Percentiles rank a stretch among this genome's conserved stretches.
phyloP scores from a whole-genome alignment of 805 yeast genomes.

The Diddensiella caesifluorescens region DNA sequence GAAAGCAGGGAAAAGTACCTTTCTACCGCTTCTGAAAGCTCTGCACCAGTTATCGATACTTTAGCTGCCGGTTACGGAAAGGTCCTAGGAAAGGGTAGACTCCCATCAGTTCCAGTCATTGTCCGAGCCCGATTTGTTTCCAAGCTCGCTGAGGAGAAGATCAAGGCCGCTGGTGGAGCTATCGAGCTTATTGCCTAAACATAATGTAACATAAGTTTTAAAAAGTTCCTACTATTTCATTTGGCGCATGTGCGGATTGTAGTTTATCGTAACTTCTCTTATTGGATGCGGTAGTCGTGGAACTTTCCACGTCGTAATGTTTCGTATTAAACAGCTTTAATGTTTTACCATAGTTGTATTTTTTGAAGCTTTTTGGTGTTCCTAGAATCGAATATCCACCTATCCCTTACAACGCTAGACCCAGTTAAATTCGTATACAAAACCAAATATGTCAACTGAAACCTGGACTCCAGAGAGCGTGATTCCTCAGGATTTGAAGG shows the following conservation, averaged over 20 bases:
- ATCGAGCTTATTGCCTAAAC: slow-evolving; percentile 94
- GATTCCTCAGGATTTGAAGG: slow-evolving; percentile 43
- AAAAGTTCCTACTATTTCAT: too few species aligned
- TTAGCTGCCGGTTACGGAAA: slow-evolving; percentile 99
- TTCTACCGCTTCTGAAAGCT: slow-evolving; percentile 71
- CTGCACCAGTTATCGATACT: slow-evolving; percentile 99
- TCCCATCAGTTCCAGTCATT: slow-evolving; percentile 97
- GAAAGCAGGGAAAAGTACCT: slow-evolving; percentile 93
- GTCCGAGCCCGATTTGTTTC: slow-evolving; percentile 99
- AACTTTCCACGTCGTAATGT: too few species aligned
- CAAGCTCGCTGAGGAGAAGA: slow-evolving; percentile 98
- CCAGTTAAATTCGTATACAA: too few species aligned
- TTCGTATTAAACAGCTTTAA: too few species aligned
- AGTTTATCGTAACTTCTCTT: too few species aligned
- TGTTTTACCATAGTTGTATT: too few species aligned
- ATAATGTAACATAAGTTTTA: slow-evolving; percentile 3
- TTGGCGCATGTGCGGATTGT: too few species aligned
- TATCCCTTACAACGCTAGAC: too few species aligned
- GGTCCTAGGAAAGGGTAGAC: slow-evolving; percentile 98
- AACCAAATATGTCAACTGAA: not conserved
- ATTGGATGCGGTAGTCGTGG: too few species aligned
- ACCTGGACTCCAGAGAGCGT: slow-evolving; percentile 53
- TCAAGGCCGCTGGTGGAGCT: slow-evolving; percentile 99
- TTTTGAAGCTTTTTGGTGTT: too few species aligned
- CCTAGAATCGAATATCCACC: too few species aligned